Evolutionary conservation across 768 basidiomycete genomes (phyloP).

Genomic region (Macrolepiota dolichaula): DNA sequence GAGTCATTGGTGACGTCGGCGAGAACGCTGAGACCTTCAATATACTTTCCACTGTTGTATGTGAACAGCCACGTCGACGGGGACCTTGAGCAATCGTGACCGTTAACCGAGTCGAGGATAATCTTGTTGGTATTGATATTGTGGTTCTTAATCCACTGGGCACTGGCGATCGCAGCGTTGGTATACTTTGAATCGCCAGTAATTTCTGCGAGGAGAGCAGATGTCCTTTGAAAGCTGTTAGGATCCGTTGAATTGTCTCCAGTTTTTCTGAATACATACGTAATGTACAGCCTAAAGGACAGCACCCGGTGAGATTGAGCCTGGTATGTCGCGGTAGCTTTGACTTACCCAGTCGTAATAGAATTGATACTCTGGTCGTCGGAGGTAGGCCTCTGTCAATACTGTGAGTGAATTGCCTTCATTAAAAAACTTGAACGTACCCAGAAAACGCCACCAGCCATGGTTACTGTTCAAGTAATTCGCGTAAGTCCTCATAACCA

Average conservation of each 20-base stretch:
- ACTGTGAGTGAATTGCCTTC: background rate
- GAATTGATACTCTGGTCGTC: constrained; percentile 45
- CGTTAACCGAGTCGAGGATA: constrained; percentile 46
- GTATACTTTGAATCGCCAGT: constrained; percentile 43
- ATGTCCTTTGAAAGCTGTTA: constrained; percentile 30
- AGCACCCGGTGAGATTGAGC: background rate
- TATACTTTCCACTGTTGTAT: constrained; percentile 51
- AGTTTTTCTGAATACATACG: constrained; percentile 22
- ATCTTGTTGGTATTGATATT: constrained; percentile 40
- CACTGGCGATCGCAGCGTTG: constrained; percentile 41
- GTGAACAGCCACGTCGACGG: constrained; percentile 47
- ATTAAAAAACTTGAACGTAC: constrained; percentile 23
- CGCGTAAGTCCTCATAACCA: background rate
- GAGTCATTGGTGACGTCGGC: constrained; percentile 36
- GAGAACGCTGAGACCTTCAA: constrained; percentile 49
- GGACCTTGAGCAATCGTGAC: constrained; percentile 42
- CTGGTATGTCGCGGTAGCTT: background rate
- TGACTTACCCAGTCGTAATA: constrained; percentile 45
- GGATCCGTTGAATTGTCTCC: background rate
- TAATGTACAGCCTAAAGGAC: constrained; percentile 32
- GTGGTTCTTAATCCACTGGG: constrained; percentile 44
- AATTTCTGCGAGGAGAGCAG: constrained; percentile 44
- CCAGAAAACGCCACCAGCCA: constrained; percentile 58
- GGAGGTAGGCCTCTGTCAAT: constrained; percentile 35
- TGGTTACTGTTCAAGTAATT: constrained; percentile 28